Conservation (phyloP, 805 yeast genomes). For the Yarrowia hollandica region DNA sequence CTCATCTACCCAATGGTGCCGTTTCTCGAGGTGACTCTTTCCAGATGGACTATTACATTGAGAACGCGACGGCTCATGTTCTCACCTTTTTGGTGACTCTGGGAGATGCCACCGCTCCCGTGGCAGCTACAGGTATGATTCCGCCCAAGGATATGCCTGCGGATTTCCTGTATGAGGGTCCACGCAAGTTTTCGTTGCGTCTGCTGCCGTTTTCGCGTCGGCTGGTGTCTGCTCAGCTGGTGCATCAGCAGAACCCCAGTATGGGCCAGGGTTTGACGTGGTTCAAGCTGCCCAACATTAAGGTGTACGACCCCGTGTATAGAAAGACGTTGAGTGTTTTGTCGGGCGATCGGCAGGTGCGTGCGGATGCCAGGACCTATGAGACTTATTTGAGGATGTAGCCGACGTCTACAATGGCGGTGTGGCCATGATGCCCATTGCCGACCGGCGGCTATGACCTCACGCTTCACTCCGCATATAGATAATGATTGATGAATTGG, state of each 20-base stretch:
- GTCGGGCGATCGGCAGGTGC: conserved; percentile 40
- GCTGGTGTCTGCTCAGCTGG: conserved; percentile 12
- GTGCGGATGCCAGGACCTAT: conserved; percentile 29
- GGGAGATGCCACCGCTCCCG: conserved; percentile 27
- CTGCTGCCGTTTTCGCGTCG: conserved; percentile 60
- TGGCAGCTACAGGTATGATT: conserved; percentile 18
- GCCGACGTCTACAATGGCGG: too few relatives aligned
- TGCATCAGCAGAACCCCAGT: conserved; percentile 19
- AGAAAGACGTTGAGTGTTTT: conserved; percentile 60
- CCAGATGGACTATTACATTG: conserved; percentile 50
- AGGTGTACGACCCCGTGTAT: conserved; percentile 67
- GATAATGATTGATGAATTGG: too few relatives aligned
- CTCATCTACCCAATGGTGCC: conserved; percentile 34
- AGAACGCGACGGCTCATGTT: conserved; percentile 72
- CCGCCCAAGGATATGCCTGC: conserved; percentile 40
- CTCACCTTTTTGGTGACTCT: conserved; percentile 60
- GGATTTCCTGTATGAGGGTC: conserved; percentile 45
- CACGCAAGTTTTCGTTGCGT: conserved; percentile 43
- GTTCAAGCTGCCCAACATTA: conserved; percentile 57
- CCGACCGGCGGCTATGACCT: too few relatives aligned
- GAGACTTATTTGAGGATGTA: conserved; percentile 18
- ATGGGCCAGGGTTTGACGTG: conserved; percentile 8
- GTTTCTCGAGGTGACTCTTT: conserved; percentile 8
- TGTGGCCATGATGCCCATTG: too few relatives aligned
- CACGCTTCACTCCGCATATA: too few relatives aligned